phyloP scores from a whole-genome alignment of 192 early-diverging fungal species.

The Pilobolus umbonatus region DNA sequence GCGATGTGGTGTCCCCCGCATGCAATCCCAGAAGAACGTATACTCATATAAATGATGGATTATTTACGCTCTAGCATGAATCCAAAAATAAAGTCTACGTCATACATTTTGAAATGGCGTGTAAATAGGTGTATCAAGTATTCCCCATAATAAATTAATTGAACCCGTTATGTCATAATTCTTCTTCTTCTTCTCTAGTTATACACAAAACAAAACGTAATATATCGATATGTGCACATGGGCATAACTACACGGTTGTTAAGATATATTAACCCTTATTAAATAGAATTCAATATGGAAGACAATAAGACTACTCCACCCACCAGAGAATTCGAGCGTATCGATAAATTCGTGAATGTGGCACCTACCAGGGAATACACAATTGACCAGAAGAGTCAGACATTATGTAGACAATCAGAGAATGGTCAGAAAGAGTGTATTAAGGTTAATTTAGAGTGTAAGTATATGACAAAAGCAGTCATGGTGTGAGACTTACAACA shows the following conservation, averaged over 20 bases:
- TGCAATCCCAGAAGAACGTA: no score
- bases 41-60: no score
- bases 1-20: no score
- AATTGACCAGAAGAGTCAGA: constrained; percentile 35
- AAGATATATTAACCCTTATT: not conserved
- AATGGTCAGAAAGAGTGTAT: constrained; percentile 33
- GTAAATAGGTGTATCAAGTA: no score
- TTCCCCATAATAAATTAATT: no score
- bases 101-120: no score
- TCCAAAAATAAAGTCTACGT: no score
- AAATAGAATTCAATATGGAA: not conserved
- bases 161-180: no score
- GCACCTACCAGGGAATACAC: constrained; percentile 31
- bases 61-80: no score
- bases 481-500: not conserved
- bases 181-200: no score
- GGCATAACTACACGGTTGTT: not conserved
- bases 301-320: not conserved
- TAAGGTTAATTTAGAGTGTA: constrained; percentile 37
- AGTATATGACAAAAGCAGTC: constrained; percentile 1
- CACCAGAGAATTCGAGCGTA: constrained; percentile 16
- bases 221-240: not conserved
- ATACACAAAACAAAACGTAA: no score
- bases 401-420: constrained; percentile 25
- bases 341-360: constrained; percentile 32